Conservation (phyloP, 306 rosid species). For the Medicago truncatula region MtrunA17r5.0-ANR NC_053046.1:29088001-29088500, state of each 20-base stretch:
- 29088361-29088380: conserved; percentile 27
- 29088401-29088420: conserved; percentile 34
- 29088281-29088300: conserved; percentile 66
- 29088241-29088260: conserved; percentile 19
- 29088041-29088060: conserved; percentile 42
- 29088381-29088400: conserved; percentile 35
- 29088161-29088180: conserved; percentile 5
- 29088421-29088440: conserved; percentile 62
- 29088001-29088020: conserved; percentile 44
- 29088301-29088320: conserved; percentile 61
- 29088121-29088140: conserved; percentile 18
- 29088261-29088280: conserved; percentile 52
- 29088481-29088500: conserved; percentile 96
- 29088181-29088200: conserved; percentile 12
- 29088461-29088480: conserved; percentile 96
- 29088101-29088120: conserved; percentile 69
- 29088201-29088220: background rate
- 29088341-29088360: conserved; percentile 82
- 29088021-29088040: conserved; percentile 44
- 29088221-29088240: background rate
- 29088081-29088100: conserved; percentile 51
- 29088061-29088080: conserved; percentile 44
- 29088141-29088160: conserved; percentile 3
- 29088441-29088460: conserved; percentile 94
- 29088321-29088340: conserved; percentile 82